Conservation (phyloP, 2,329 filamentous ascomycete species). For the Aspergillus carbonarius region DNA sequence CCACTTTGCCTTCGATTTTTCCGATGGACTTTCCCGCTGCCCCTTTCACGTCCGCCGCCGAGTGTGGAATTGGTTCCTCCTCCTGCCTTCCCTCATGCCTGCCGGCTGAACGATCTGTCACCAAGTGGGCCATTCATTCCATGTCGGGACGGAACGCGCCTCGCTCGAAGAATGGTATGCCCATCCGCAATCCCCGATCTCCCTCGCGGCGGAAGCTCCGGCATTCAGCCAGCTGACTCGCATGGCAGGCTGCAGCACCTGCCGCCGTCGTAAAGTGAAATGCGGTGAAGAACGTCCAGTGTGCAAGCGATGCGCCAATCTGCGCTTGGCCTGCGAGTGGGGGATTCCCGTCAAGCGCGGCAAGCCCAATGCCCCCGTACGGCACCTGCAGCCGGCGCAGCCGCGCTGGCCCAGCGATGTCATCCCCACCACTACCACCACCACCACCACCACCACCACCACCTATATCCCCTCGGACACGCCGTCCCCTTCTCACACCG, state of each 20-base stretch:
- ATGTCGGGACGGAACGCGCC: slow-evolving; percentile 40
- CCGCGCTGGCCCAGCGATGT: slow-evolving; percentile 14
- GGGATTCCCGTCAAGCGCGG: slow-evolving; percentile 30
- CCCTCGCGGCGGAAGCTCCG: slow-evolving; percentile 7
- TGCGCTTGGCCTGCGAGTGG: slow-evolving; percentile 37
- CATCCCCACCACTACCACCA: background rate
- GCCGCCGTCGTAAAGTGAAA: slow-evolving; percentile 38
- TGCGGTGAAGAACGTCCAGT: slow-evolving; percentile 36
- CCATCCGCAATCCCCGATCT: background rate
- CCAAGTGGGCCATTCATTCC: slow-evolving; percentile 17
- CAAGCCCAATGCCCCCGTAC: slow-evolving; percentile 21
- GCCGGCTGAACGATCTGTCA: slow-evolving; percentile 5
- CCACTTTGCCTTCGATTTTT: background rate
- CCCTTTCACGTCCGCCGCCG: background rate
- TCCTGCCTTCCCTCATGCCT: slow-evolving; percentile 11
- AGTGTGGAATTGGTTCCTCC: background rate
- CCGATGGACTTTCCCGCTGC: background rate
- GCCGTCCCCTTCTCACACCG: background rate
- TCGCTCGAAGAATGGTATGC: slow-evolving; percentile 41
- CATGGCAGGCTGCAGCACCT: slow-evolving; percentile 38
- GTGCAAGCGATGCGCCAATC: slow-evolving; percentile 33
- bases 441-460: background rate
- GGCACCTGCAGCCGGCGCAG: slow-evolving; percentile 28
- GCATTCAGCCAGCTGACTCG: background rate
- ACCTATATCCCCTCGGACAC: background rate